Evolutionary conservation across 2,329 filamentous ascomycete species (phyloP), one percentile per base, ranked within the genome.

Genomic region (Alternaria sp.): DNA sequence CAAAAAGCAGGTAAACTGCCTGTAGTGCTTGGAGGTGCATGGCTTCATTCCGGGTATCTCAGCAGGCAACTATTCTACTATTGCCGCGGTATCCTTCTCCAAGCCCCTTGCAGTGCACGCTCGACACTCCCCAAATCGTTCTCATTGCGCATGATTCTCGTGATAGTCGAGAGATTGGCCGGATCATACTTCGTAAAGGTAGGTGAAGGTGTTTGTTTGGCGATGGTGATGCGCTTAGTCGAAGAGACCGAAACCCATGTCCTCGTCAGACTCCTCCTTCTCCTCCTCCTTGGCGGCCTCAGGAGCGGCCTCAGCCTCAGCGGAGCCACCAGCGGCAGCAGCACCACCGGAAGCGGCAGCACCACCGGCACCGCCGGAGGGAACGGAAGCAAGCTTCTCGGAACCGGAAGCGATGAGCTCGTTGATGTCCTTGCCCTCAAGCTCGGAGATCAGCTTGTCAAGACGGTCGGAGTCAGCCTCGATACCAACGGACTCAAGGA

Each of bases 311-410:
- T 60, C 81, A 60, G 77, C 80, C 59, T 77, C 74, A 38, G 75
- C 70, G 59, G 87, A 89, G 73, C 85, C 89, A 74, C 84, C 89
- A 74, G 85, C 92, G 74, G 85, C 91, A 78, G 85, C 92, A 79
- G 84, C 90, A 80, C 84, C 88, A 81, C 85, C 83, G 72, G 84
- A 86, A 76, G 85, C 85, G 77, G 85, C 85, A 76, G 86, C 92
- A 83, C 86, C 92, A 83, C 86, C 92, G 79, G 85, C 87, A 83
- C 94, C 94, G 78, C 94, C 95, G 79, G 92, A 93, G 83, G 95
- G 94, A 80, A 99, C 94, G 84, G 94, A 97, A 77, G 95, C 95
- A 79, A 99, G 93, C 90, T 99, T 99, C 84, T 86, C 79, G 72
- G 92, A 89, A 81, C 95, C 95, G 84, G 94, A 89, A 77, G 92